Base-by-base conservation (phyloP, 345 rosid species). In the Eucalyptus victrix region DNA sequence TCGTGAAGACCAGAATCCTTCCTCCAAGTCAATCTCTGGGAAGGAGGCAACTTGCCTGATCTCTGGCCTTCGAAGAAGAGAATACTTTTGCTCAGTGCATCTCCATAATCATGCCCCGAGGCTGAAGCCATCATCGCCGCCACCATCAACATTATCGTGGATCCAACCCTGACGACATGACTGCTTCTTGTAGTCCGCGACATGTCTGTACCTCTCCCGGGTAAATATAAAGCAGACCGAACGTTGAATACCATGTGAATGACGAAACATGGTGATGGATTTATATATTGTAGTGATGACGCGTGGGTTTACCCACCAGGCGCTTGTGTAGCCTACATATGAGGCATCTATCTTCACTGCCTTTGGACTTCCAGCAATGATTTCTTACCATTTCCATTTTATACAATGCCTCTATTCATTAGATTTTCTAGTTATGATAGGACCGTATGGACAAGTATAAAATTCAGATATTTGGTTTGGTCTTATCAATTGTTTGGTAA, bases 31-130 rank as follows among this genome's bases (percentile, higher is more conserved):
- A 92, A 88, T 90, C 96, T 92, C 85, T 95, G 95, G 87, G 87
- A 90, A 32, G 92, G 21, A 3, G 96, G 98, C 86, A 95, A 81
- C 83, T 90, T 92, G 15, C 97, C 97, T 0, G 97, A 96, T 86
- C 97, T 91, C 86, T 95, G 97, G 62, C 98, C 97, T 91, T 96
- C 95, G 86, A 94, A 96, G 89, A 96, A 96, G 90, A 94, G 91
- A 89, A 95, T 93, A 44, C 95, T 92, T 85, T 92, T 96, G n/a
- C 92, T 89, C 54, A 95, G 92, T 24, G 98, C 98, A 37, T 92
- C 95, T n/a, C 90, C 93, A 89, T 96, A 96, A 88, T 96, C 93
- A 42, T 92, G 93, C 28, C 93, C 49, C 60, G 90, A 67, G 89
- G 53, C 86, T 42, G 56, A 24, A 49, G 23, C 44, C 28, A 26